These are phyloP conservation scores for Diaporthe ilicicola DNA, from an alignment of 2,329 filamentous ascomycete genomes.

Conservation along the genomic window DNA sequence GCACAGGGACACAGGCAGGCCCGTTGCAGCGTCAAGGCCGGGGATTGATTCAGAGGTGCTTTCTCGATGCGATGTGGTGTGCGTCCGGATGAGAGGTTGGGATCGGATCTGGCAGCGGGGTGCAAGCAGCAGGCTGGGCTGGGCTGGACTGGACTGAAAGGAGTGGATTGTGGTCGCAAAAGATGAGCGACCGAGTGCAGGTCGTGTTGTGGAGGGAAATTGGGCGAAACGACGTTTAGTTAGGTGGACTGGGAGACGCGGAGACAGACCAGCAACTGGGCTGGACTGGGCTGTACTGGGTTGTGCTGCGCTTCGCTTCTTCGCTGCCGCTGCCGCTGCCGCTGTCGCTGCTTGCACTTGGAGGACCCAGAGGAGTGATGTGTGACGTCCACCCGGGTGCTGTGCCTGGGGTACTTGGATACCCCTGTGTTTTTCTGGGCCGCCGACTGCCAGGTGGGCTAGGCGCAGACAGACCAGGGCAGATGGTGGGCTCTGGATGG, in stretches of 20 bases:
- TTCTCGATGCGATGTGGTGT: background rate
- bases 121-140: conserved; percentile 16
- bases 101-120: conserved; percentile 1
- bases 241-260: background rate
- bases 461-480: conserved; percentile 22
- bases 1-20: conserved; percentile 23
- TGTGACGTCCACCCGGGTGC: conserved; percentile 12
- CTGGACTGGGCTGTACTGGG: conserved; percentile 14
- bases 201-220: conserved; percentile 20
- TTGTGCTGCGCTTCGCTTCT: background rate
- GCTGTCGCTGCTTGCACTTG: background rate
- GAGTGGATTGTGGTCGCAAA: conserved; percentile 27
- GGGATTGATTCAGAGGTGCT: conserved; percentile 11
- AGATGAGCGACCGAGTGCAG: conserved; percentile 25
- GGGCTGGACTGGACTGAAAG: background rate
- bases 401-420: conserved; percentile 19
- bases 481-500: conserved; percentile 11
- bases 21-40: conserved; percentile 14
- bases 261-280: background rate
- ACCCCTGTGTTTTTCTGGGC: conserved; percentile 20
- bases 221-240: conserved; percentile 15
- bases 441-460: conserved; percentile 21
- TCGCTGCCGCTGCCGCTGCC: background rate
- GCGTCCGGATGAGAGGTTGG: background rate
- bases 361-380: conserved; percentile 16